These are phyloP conservation scores for Penicillium longicatenatum DNA, from an alignment of 495 filamentous ascomycete species.

Conservation along the genomic window DNA sequence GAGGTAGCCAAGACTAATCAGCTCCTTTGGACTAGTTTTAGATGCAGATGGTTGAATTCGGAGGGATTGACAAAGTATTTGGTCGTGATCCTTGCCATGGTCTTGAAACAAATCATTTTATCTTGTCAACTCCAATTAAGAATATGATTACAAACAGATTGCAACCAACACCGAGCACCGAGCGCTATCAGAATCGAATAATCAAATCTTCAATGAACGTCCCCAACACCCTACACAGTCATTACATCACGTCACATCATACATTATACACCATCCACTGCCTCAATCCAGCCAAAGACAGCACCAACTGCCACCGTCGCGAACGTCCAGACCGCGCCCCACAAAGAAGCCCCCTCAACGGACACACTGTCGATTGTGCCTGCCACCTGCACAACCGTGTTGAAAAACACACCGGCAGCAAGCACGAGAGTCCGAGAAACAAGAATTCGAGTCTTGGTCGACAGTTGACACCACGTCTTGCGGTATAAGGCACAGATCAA, in stretches of 20 bases:
- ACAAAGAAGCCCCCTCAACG: constrained; percentile 64
- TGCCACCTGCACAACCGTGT: constrained; percentile 66
- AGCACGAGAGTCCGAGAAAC: constrained; percentile 63
- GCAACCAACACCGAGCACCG: constrained; percentile 4
- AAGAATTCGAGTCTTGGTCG: constrained; percentile 64
- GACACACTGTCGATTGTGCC: constrained; percentile 67
- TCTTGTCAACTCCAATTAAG: not conserved
- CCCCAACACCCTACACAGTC: not conserved
- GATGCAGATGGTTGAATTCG: not conserved
- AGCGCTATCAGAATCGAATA: constrained; percentile 5
- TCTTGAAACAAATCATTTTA: not conserved
- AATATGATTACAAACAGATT: constrained; percentile 1
- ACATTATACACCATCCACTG: constrained; percentile 39
- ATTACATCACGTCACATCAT: not conserved
- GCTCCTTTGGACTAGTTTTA: not conserved
- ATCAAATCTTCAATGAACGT: not conserved
- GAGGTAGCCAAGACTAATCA: not conserved
- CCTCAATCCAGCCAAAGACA: constrained; percentile 61
- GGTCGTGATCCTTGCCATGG: not conserved
- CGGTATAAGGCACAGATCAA: constrained; percentile 56
- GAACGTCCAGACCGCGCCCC: constrained; percentile 69
- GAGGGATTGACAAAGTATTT: not conserved
- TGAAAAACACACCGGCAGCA: constrained; percentile 53
- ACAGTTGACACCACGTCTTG: constrained; percentile 55
- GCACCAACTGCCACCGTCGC: constrained; percentile 60